phyloP scores from a whole-genome alignment of 208 protist genomes.

The Crithidia sp. region DNA sequence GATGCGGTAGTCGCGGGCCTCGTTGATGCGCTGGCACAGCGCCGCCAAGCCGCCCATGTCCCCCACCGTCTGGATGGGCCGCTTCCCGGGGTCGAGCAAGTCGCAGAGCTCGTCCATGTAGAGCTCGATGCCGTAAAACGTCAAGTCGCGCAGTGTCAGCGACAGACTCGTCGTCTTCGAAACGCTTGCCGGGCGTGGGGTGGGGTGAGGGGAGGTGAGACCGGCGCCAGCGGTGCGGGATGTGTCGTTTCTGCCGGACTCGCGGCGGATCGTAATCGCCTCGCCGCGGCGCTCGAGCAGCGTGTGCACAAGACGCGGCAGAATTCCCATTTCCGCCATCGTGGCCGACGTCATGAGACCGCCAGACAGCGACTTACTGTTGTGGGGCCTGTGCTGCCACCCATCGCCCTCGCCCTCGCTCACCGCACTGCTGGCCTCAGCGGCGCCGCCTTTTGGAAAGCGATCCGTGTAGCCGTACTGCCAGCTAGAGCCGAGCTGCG shows the following conservation, averaged over 20 bases:
- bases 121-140: slow-evolving; percentile 86
- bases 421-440: not conserved
- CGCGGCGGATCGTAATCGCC: slow-evolving; percentile 42
- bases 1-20: slow-evolving; percentile 35
- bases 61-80: slow-evolving; percentile 54
- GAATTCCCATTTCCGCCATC: slow-evolving; percentile 65
- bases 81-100: slow-evolving; percentile 80
- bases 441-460: not conserved
- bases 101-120: slow-evolving; percentile 88
- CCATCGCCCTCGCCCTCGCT: not conserved
- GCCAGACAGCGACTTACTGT: not conserved
- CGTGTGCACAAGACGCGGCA: slow-evolving; percentile 78
- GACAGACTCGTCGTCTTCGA: slow-evolving; percentile 26
- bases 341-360: slow-evolving; percentile 5
- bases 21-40: slow-evolving; percentile 73
- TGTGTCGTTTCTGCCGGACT: slow-evolving; percentile 8
- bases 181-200: slow-evolving; percentile 2
- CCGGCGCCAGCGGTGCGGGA: slow-evolving; percentile 1
- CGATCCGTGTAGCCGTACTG: slow-evolving; percentile 21
- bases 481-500: slow-evolving; percentile 24
- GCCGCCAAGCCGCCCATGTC: slow-evolving; percentile 75
- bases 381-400: slow-evolving; percentile 1
- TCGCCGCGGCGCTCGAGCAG: slow-evolving; percentile 78
- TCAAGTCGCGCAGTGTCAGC: slow-evolving; percentile 70
- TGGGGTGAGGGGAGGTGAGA: not conserved